Evolutionary conservation across 202 grass and related monocot genomes (phyloP).

Genomic region (Zizania palustris): DNA sequence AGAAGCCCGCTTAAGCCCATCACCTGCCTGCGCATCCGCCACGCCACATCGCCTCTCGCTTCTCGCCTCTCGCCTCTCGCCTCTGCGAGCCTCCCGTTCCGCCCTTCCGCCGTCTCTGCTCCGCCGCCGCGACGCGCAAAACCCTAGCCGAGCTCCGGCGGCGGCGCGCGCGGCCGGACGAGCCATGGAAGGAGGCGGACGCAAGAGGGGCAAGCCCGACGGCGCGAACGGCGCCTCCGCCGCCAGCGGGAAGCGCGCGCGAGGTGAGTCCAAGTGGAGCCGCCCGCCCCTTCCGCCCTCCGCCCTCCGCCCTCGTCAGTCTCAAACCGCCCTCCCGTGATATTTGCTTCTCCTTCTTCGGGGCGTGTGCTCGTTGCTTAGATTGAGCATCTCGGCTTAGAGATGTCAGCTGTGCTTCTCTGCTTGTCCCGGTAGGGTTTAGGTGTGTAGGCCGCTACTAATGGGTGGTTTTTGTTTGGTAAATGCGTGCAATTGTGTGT

Average conservation of each 20-base stretch:
- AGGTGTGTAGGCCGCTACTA: not conserved
- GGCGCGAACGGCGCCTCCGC: slow-evolving; percentile 38
- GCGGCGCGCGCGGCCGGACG: not conserved
- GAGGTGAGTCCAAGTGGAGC: slow-evolving; percentile 47
- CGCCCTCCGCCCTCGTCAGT: slow-evolving; percentile 5
- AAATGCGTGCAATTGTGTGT: not conserved
- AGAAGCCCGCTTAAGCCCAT: too few species aligned
- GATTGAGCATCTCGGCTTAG: not conserved
- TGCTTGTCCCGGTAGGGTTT: slow-evolving; percentile 15
- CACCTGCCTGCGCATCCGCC: too few species aligned
- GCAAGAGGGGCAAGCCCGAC: slow-evolving; percentile 49
- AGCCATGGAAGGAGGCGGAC: slow-evolving; percentile 45
- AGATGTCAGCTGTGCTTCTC: not conserved
- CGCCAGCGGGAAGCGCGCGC: slow-evolving; percentile 45
- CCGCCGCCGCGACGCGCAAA: not conserved
- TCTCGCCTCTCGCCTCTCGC: too few species aligned
- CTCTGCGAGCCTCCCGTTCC: too few species aligned
- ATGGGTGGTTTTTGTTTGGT: slow-evolving; percentile 17
- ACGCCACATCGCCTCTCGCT: too few species aligned
- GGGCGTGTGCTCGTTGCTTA: not conserved
- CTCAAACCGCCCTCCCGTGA: not conserved
- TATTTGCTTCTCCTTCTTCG: not conserved
- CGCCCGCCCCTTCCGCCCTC: not conserved
- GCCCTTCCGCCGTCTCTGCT: too few species aligned
- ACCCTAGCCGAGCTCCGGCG: slow-evolving; percentile 30